Evolutionary conservation across 2,329 filamentous ascomycete genomes (phyloP), one percentile per base, ranked within the genome.

Genomic region (Sarocladium kiliense): DNA sequence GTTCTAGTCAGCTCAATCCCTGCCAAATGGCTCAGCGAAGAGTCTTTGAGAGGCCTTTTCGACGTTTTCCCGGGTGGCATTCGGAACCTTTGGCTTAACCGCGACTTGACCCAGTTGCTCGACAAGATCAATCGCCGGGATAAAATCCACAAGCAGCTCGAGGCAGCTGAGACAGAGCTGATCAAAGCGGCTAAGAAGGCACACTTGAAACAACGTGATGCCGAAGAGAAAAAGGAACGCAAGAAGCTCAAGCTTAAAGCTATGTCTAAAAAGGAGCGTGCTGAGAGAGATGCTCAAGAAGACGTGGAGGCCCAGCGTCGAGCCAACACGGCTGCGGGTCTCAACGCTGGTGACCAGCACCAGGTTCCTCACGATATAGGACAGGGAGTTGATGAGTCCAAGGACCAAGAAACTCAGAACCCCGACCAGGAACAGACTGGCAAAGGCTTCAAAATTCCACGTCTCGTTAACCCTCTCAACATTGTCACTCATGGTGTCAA

Each of bases 51-150:
- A 56, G 88, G 87, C 0, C 77, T 99, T 0, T 99, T 95, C 64
- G 94, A 99, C 67, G 92, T 97, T 1, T 97, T 97, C 63, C 94
- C 94, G 0, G 94, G 94, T 19, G 94, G 94, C 27, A 87, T 99
- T 65, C 84, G 90, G 57, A 97, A 97, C 62, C 89, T 99, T 47
- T 99, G 93, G 92, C 86, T 99, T 63, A 99, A 97, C 57, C 84
- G 93, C 58, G 89, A 99, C 66, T 87, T 91, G 61, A 89, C 92
- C 42, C 80, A 86, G 9, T 79, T 99, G 11, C 80, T 89, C 47
- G 87, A 92, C 58, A 97, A 97, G 67, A 88, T 97, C 45, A 81
- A 89, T 50, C 75, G 84, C 59, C 82, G 94, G 44, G 84, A 91
- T 58, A 73, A 80, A 9, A 74, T 96, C 14, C 91, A 93, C 47